Evolutionary conservation across 108 stramenopile genomes (phyloP).

Genomic region (Schizochytrium sp.): DNA sequence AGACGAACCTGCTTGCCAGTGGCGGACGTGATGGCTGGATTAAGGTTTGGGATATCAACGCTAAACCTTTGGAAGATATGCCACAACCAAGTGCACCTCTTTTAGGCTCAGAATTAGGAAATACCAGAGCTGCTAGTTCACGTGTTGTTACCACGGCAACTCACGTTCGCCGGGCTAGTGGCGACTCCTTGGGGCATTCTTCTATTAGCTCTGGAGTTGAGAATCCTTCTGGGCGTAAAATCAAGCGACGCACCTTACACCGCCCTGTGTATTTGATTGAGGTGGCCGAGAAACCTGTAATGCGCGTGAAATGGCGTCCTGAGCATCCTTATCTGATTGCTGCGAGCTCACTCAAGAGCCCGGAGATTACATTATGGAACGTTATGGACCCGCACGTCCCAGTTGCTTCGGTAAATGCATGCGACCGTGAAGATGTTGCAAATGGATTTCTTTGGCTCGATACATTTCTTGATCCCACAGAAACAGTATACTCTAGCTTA

Average conservation of each 20-base stretch:
- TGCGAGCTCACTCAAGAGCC: neutral
- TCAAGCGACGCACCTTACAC: neutral
- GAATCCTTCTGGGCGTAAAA: neutral
- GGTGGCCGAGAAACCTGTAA: neutral
- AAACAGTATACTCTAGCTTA: neutral
- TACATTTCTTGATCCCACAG: neutral
- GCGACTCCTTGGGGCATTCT: neutral
- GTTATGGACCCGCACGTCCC: neutral
- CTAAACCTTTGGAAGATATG: neutral
- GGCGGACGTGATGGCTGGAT: conserved; percentile 27
- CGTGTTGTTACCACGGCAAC: neutral
- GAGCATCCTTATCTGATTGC: conserved; percentile 49
- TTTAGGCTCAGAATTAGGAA: neutral
- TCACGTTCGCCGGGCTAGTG: neutral
- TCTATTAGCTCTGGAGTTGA: neutral
- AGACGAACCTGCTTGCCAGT: conserved; percentile 28
- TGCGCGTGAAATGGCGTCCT: conserved; percentile 29
- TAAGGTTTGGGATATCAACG: conserved; percentile 26
- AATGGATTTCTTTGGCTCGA: conserved; percentile 56
- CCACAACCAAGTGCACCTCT: neutral
- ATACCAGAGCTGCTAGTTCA: neutral
- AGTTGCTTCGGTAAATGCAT: neutral
- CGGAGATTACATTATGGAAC: neutral
- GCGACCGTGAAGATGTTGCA: conserved; percentile 5
- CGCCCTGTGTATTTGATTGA: neutral